Evolutionary conservation across 371 early-diverging fungal species (phyloP).

Genomic region (Chytridium lagenaria): DNA sequence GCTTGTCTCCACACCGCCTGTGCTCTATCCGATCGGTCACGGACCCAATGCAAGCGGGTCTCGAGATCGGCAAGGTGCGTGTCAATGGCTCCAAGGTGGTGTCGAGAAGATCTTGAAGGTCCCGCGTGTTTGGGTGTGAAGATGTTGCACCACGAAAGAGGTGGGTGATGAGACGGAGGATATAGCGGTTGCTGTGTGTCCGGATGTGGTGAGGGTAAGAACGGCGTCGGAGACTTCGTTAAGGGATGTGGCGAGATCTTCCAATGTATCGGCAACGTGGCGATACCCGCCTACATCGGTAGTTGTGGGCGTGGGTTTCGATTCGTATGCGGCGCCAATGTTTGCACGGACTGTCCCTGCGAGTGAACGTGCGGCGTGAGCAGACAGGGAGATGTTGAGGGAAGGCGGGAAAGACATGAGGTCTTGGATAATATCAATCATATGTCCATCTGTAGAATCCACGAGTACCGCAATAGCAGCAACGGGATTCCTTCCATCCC

Average conservation of each 20-base stretch:
- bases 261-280: neutral
- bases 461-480: neutral
- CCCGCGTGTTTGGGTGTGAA: neutral
- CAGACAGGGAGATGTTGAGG: conserved; percentile 1
- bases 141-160: neutral
- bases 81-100: neutral
- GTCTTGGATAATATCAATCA: neutral
- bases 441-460: neutral
- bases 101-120: neutral
- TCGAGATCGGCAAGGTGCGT: neutral
- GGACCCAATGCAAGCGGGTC: conserved; percentile 6
- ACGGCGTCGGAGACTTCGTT: conserved; percentile 11
- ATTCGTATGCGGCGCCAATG: neutral
- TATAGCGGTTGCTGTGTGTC: neutral
- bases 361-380: neutral
- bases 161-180: neutral
- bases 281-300: neutral
- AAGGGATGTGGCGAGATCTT: neutral
- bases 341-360: neutral
- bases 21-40: neutral
- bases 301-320: neutral
- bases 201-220: neutral
- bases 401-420: neutral
- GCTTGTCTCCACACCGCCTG: neutral
- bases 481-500: neutral